phyloP scores from a whole-genome alignment of 257 asterid species.

The Henckelia pumila region DNA sequence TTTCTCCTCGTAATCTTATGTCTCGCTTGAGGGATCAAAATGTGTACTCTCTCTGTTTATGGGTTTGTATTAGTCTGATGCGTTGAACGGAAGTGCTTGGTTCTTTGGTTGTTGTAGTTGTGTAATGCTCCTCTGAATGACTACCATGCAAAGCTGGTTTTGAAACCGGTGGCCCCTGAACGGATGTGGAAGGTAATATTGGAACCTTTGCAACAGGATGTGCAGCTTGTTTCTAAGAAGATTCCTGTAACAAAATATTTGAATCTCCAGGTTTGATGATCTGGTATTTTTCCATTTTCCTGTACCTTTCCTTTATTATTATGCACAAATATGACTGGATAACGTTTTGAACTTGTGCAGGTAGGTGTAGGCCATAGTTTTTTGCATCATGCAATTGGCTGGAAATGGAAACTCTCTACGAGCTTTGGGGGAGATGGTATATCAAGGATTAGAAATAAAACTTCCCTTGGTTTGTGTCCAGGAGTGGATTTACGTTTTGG shows the following conservation, averaged over 20 bases:
- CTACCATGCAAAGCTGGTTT: slow-evolving; percentile 82
- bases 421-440: slow-evolving; percentile 85
- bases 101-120: slow-evolving; percentile 43
- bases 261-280: slow-evolving; percentile 76
- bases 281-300: slow-evolving; percentile 12
- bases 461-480: slow-evolving; percentile 83
- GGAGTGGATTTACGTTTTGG: slow-evolving; percentile 94
- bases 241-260: slow-evolving; percentile 82
- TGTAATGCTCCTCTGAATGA: slow-evolving; percentile 83
- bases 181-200: slow-evolving; percentile 81
- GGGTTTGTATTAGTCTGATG: neutral
- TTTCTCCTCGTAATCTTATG: neutral
- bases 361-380: slow-evolving; percentile 97
- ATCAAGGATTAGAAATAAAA: slow-evolving; percentile 80
- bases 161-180: slow-evolving; percentile 81
- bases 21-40: neutral
- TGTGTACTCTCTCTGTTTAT: slow-evolving; percentile 1
- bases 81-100: slow-evolving; percentile 11
- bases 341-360: slow-evolving; percentile 36
- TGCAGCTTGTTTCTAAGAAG: slow-evolving; percentile 90
- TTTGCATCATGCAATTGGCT: slow-evolving; percentile 83
- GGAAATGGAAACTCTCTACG: slow-evolving; percentile 94
- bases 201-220: slow-evolving; percentile 86
- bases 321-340: slow-evolving; percentile 3
- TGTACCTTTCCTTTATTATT: slow-evolving; percentile 8